These are phyloP conservation scores for Pseudogymnoascus sp. DNA, from an alignment of 2,329 filamentous ascomycete species.

Conservation along the genomic window DNA sequence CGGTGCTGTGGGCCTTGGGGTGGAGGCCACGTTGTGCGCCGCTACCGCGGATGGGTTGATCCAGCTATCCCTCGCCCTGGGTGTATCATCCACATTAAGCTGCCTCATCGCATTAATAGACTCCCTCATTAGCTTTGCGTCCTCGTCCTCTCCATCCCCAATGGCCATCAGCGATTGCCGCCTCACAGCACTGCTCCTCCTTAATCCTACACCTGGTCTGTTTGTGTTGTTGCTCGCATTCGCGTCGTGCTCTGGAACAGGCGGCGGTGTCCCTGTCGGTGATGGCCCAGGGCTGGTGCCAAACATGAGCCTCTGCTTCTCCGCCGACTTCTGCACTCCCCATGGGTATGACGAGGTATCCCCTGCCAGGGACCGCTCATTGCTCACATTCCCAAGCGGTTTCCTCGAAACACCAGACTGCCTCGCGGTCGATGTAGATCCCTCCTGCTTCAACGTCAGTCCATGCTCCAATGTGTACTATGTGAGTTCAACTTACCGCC, in stretches of 20 bases:
- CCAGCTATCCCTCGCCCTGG: slow-evolving; percentile 24
- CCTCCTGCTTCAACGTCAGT: background rate
- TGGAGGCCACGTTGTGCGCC: slow-evolving; percentile 13
- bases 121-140: slow-evolving; percentile 26
- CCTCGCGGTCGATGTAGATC: background rate
- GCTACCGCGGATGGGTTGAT: slow-evolving; percentile 13
- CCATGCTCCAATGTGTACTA: background rate
- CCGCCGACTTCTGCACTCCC: slow-evolving; percentile 24
- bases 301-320: slow-evolving; percentile 24
- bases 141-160: slow-evolving; percentile 24
- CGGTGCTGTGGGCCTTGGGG: background rate
- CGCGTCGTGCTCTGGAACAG: slow-evolving; percentile 19
- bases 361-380: background rate
- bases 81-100: slow-evolving; percentile 17
- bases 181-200: slow-evolving; percentile 24
- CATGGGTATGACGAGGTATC: slow-evolving; percentile 26
- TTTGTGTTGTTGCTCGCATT: slow-evolving; percentile 10
- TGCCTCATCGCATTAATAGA: slow-evolving; percentile 24
- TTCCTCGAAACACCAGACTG: background rate
- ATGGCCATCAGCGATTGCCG: slow-evolving; percentile 23
- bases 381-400: background rate
- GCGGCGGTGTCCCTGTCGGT: slow-evolving; percentile 10
- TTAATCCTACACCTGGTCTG: slow-evolving; percentile 19
- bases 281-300: slow-evolving; percentile 18
- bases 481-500: slow-evolving; percentile 5